Conservation (phyloP, 495 filamentous ascomycete species). For the Penicillium tannophilum region DNA sequence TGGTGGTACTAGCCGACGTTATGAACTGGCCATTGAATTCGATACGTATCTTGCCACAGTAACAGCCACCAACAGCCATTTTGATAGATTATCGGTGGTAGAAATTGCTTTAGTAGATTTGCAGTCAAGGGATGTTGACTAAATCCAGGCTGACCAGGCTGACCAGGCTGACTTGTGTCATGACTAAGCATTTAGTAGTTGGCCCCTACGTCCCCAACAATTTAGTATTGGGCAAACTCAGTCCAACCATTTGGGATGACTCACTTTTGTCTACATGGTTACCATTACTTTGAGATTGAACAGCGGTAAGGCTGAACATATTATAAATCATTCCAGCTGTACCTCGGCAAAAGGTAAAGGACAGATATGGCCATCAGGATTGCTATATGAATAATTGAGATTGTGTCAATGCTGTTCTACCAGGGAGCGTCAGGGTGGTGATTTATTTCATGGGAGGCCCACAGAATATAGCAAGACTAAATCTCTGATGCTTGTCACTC, state of each 20-base stretch:
- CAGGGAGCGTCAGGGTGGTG: no score
- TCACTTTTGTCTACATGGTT: no score
- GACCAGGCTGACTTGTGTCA: background rate
- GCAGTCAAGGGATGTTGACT: background rate
- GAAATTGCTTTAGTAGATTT: background rate
- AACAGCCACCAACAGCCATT: constrained; percentile 36
- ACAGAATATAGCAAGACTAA: constrained; percentile 19
- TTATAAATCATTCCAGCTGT: no score
- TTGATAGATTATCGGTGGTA: background rate
- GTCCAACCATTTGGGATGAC: no score
- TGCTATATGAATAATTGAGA: no score
- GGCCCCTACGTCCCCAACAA: no score
- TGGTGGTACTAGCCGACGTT: constrained; percentile 24
- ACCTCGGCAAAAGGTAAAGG: no score
- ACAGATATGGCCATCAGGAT: no score
- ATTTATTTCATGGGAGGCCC: background rate
- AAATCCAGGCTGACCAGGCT: background rate
- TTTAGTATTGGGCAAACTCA: no score
- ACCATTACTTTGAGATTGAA: no score
- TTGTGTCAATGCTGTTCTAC: no score
- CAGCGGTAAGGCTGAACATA: no score
- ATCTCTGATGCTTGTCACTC: background rate
- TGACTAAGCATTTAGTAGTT: background rate
- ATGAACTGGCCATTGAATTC: constrained; percentile 31
- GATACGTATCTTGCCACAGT: constrained; percentile 32